These are phyloP conservation scores for Gracilaria caudata DNA, from an alignment of 23 red algal species.

Conservation along the genomic window DNA sequence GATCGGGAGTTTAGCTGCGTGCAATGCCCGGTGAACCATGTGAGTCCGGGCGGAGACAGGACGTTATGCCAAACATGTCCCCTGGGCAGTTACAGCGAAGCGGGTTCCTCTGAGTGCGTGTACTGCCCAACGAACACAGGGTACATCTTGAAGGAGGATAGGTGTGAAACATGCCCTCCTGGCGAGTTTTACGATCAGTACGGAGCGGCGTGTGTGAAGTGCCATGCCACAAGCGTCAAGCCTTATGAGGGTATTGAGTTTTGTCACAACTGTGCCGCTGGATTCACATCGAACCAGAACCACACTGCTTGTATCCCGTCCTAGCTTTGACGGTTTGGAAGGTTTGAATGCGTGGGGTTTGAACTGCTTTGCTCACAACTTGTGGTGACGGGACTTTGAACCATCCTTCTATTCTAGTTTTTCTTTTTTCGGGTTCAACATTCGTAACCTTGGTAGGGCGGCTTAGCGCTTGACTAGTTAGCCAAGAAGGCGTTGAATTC, in stretches of 20 bases:
- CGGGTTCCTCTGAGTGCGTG: background rate
- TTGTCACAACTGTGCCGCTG: background rate
- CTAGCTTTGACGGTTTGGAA: background rate
- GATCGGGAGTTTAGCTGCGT: background rate
- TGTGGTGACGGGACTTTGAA: background rate
- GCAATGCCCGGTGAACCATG: constrained; percentile 2
- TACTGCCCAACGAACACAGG: constrained; percentile 7
- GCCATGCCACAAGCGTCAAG: background rate
- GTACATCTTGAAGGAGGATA: background rate
- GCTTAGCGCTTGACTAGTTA: background rate
- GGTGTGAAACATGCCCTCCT: background rate
- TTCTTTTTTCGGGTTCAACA: constrained; percentile 3
- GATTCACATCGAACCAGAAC: constrained; percentile 3
- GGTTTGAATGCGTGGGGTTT: background rate
- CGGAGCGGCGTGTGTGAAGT: background rate
- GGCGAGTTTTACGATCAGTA: constrained; percentile 7
- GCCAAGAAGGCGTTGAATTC: background rate
- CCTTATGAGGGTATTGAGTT: background rate
- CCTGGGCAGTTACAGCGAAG: background rate
- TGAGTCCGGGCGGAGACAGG: background rate
- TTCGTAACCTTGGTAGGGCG: background rate
- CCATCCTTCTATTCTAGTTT: background rate
- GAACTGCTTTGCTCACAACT: background rate
- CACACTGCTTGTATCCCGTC: constrained; percentile 6
- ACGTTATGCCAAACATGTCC: constrained; percentile 1